Evolutionary conservation across 148 eudicot genomes (phyloP).

Genomic region (Cornus kousa): DNA sequence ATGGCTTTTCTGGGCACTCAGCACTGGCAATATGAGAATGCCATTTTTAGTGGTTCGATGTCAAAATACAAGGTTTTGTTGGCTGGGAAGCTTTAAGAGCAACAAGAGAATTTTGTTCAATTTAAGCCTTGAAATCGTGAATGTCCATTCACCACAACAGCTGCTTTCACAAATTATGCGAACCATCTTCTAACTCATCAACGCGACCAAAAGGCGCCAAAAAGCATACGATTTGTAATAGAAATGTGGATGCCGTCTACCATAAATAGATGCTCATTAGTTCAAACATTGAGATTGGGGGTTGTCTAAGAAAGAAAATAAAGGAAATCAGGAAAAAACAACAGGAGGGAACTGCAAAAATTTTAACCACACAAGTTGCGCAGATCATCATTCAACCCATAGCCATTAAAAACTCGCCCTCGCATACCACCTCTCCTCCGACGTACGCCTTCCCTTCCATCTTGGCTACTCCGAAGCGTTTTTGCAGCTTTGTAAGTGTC

Average conservation of each 20-base stretch:
- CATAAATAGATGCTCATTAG: background rate
- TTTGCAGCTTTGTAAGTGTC: conserved; percentile 80
- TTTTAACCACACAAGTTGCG: background rate
- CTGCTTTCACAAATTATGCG: background rate
- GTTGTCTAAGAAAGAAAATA: conserved; percentile 66
- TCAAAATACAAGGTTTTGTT: too few relatives aligned
- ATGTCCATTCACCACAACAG: background rate
- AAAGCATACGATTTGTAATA: background rate
- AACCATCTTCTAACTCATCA: background rate
- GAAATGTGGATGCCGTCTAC: background rate
- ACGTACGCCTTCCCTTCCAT: conserved; percentile 99
- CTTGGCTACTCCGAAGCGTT: conserved; percentile 86
- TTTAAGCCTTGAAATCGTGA: background rate
- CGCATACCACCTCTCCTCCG: conserved; percentile 86
- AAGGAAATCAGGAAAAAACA: background rate
- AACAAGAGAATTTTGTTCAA: background rate
- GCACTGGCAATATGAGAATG: too few relatives aligned
- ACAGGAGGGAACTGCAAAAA: conserved; percentile 3
- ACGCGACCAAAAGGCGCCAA: background rate
- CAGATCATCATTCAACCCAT: conserved; percentile 42
- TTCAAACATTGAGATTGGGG: conserved; percentile 22
- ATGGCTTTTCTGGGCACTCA: too few relatives aligned
- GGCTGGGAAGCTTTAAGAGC: background rate
- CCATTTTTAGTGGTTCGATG: too few relatives aligned
- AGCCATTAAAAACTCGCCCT: conserved; percentile 98